A percentile compares a stretch with the other conserved stretches of the same genome.
These are phyloP conservation scores for Termitomyces sp. DNA, from an alignment of 768 basidiomycete species.

Conservation along the genomic window DNA sequence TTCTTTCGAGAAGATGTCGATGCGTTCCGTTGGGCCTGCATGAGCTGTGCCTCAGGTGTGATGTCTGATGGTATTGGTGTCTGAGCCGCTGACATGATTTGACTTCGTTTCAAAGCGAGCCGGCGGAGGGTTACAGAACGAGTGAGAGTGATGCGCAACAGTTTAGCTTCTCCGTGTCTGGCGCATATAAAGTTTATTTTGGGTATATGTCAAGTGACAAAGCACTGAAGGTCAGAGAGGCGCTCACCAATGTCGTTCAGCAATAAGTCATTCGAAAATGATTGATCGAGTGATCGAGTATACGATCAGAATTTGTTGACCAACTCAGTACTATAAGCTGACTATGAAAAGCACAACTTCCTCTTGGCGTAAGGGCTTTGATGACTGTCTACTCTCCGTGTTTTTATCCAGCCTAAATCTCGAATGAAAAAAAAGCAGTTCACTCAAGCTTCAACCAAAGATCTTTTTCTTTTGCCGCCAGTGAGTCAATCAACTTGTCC, in stretches of 20 bases:
- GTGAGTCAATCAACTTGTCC: neutral
- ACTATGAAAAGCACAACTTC: too few relatives aligned
- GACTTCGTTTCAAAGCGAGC: neutral
- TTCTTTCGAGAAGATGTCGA: constrained; percentile 5
- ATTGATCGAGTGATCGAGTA: neutral
- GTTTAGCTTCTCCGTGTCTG: neutral
- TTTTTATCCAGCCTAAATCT: neutral
- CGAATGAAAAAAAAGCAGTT: too few relatives aligned
- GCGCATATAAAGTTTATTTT: neutral
- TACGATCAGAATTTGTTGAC: neutral
- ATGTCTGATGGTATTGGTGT: neutral
- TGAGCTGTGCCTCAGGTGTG: neutral
- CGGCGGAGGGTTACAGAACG: neutral
- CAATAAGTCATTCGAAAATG: too few relatives aligned
- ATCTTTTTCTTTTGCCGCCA: too few relatives aligned
- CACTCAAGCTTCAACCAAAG: neutral
- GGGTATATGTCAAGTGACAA: neutral
- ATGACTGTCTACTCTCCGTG: too few relatives aligned
- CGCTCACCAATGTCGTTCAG: neutral
- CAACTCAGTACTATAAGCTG: too few relatives aligned
- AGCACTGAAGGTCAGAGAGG: neutral
- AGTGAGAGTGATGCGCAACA: neutral
- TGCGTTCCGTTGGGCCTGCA: neutral
- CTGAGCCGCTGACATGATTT: neutral
- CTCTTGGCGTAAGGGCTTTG: neutral